Base-by-base conservation (phyloP, 2,329 filamentous ascomycete genomes). In the Lecanoromycetidae sp. region DNA sequence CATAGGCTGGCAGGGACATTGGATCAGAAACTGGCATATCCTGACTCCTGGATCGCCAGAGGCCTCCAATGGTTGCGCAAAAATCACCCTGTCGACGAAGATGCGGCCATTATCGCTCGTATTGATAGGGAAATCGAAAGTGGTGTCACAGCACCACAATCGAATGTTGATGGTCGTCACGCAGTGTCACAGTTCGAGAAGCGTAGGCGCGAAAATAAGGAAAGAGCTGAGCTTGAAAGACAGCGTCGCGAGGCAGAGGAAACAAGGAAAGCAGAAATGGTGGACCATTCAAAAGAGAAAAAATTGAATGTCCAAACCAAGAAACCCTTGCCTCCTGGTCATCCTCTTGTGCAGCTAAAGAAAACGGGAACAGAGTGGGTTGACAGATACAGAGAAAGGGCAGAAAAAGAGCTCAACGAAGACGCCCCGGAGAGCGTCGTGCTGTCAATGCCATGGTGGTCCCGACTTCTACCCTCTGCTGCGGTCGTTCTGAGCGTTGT, bases 61-160 rank as follows among this genome's bases (percentile, higher is more conserved):
- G 66, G 62, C 2, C 52, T 71, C 30, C 48, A 60, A 34, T 71
- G 66, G 62, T 57, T 71, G 5, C 65, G 69, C 13, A 48, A 52
- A 17, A 61, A 63, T 12, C 63, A 67, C 25, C 66, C 68, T 0
- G 47, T 71, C 10, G 68, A 71, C 20, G 69, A 71, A 53, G 69
- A 71, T 53, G 66, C 66, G 5, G 68, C 68, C 2, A 70, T 71
- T n/a, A 40, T 71, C 15, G 60, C 60, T 12, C 63, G 69, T 2
- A 64, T 71, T 25, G 56, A 58, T 20, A 46, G 54, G 13, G 59
- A 61, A 48, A 19, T 40, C 9, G 49, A 33, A 2, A 12, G 23
- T 23, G 55, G 58, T 19, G 12, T 41, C n/a, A 19, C 34, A 9
- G 9, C 37, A 17, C 37, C 45, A 13, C 48, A 50, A 20, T 35